Base-by-base conservation (phyloP, 371 early-diverging fungal genomes). In the Mucor circinelloides region DNA sequence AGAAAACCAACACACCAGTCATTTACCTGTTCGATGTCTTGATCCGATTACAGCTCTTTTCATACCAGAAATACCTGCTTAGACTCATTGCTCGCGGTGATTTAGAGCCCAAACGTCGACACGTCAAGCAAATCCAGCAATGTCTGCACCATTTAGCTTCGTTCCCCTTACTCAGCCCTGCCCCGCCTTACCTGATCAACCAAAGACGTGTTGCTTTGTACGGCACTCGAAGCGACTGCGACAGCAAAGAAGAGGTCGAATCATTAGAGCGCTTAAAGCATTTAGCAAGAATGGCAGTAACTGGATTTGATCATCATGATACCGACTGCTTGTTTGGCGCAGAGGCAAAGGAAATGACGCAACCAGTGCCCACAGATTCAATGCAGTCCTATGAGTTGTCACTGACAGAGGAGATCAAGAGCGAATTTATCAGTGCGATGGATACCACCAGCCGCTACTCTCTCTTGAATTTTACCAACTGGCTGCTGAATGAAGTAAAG, bases 81-180 rank as follows among this genome's bases (percentile, higher is more conserved):
- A 76, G 89, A 25, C 62, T 91, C n/a, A 88, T 88, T 68, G 88
- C 91, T 10, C 79, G 89, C 30, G 91, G 91, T 6, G 88, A 87
- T 63, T 64, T 88, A 2, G 83, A 87, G 52, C 75, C 77, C 9
- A 78, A 61, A 13, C 76, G 74, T 44, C 78, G 82, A 10, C 38
- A 73, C 21, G 63, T 76, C 28, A 74, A 79, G 32, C 77, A 80
- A 3, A 84, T 84, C 1, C 70, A 78, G 25, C 75, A 83, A 30
- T 85, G 87, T 31, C 59, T 90, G 2, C 75, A 80, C 34, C 84
- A 88, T 48, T 64, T 90, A 5, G 82, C 81, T 23, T 78, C 83
- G 0, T 87, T 90, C 25, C 89, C 90, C 0, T 38, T 89, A 10
- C 66, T 73, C 23, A 65, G 54, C 10, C 76, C 79, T 23, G 72